phyloP scores from a whole-genome alignment of 2,329 filamentous ascomycete species.

The Aureobasidium sp. region DNA sequence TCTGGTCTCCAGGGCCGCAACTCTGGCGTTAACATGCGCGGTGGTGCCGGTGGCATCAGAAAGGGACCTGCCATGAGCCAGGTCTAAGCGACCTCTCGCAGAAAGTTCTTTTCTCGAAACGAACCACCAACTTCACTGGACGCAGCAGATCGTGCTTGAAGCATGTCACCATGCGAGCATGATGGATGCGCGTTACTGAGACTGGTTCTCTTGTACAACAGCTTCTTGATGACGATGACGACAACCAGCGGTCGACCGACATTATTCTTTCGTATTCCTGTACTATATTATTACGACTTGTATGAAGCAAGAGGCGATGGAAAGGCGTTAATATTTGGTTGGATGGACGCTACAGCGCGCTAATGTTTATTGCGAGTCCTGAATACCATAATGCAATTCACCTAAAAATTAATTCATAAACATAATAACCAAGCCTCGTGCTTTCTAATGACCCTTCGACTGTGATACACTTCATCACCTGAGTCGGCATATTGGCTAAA shows the following conservation, averaged over 20 bases:
- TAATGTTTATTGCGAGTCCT: slow-evolving; percentile 3
- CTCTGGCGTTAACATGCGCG: slow-evolving; percentile 40
- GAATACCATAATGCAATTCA: neutral
- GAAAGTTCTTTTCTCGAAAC: slow-evolving; percentile 9
- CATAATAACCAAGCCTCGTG: no score
- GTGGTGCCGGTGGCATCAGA: slow-evolving; percentile 36
- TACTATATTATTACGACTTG: slow-evolving; percentile 11
- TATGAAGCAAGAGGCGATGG: slow-evolving; percentile 1
- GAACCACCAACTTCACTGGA: neutral
- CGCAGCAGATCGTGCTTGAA: neutral
- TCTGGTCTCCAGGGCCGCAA: slow-evolving; percentile 47
- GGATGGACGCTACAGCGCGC: neutral
- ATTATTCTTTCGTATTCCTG: slow-evolving; percentile 5
- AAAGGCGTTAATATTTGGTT: neutral
- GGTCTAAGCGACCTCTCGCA: slow-evolving; percentile 34
- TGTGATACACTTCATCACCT: no score
- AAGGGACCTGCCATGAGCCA: slow-evolving; percentile 46
- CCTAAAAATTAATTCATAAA: neutral
- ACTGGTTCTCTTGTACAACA: neutral
- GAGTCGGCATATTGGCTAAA: no score
- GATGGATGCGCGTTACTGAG: neutral
- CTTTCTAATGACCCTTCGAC: no score
- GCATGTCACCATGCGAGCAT: no score
- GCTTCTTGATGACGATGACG: neutral
- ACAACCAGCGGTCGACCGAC: neutral